phyloP scores from a whole-genome alignment of 192 early-diverging fungal genomes.

The Umbelopsis isabellina region DNA sequence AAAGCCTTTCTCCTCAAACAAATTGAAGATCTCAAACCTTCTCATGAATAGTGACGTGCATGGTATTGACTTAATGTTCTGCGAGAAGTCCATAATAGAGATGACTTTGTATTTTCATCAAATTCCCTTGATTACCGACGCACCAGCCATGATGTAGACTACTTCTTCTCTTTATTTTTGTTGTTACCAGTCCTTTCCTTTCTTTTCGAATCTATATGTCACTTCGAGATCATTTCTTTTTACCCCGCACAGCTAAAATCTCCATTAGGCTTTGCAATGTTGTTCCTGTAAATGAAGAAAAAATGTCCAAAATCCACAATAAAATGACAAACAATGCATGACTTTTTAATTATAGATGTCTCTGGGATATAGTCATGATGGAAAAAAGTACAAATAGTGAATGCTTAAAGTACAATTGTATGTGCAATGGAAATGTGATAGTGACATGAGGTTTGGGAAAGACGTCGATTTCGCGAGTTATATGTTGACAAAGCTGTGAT shows the following conservation, averaged over 20 bases:
- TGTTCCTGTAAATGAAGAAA: constrained; percentile 13
- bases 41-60: constrained; percentile 27
- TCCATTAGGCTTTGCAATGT: background rate
- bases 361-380: background rate
- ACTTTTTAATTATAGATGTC: background rate
- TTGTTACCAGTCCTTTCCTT: constrained; percentile 11
- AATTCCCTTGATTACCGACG: background rate
- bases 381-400: background rate
- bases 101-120: constrained; percentile 14
- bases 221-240: background rate
- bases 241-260: background rate
- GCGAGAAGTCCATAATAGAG: background rate
- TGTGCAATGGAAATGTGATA: background rate
- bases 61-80: background rate
- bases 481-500: background rate
- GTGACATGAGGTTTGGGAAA: background rate
- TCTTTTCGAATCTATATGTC: background rate
- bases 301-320: constrained; percentile 3
- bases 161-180: background rate
- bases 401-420: constrained; percentile 1
- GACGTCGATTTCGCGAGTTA: background rate
- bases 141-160: constrained; percentile 6
- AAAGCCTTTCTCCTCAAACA: constrained; percentile 95
- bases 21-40: constrained; percentile 62
- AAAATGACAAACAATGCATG: background rate